phyloP scores from a whole-genome alignment of 1,139 yeast genomes.

The Geotrichum histeridarum region DNA sequence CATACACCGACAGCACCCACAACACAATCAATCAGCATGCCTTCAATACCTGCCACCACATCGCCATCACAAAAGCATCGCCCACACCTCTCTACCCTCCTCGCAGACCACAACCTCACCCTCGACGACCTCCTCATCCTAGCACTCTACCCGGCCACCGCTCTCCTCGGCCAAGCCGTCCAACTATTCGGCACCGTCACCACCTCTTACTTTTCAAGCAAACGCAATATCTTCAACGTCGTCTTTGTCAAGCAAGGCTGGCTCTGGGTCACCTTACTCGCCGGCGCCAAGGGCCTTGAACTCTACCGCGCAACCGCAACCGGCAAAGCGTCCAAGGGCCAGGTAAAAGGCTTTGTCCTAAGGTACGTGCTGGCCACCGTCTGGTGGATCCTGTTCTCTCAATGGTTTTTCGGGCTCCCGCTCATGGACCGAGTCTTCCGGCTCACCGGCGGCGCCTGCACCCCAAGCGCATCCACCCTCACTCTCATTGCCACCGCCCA shows the following conservation, averaged over 20 bases:
- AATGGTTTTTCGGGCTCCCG: conserved; percentile 85
- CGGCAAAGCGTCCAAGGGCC: neutral
- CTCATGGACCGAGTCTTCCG: conserved; percentile 82
- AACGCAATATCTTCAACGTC: conserved; percentile 62
- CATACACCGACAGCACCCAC: neutral
- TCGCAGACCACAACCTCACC: neutral
- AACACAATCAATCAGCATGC: neutral
- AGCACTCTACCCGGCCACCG: conserved; percentile 30
- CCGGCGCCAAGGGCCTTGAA: conserved; percentile 8
- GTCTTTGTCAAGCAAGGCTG: conserved; percentile 79
- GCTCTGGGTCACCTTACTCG: conserved; percentile 75
- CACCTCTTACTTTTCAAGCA: conserved; percentile 48
- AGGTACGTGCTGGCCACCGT: conserved; percentile 51
- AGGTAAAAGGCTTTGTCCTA: conserved; percentile 19
- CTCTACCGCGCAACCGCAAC: neutral
- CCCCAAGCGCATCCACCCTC: conserved; percentile 19
- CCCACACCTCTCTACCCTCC: neutral
- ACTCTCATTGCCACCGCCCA: neutral
- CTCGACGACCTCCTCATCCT: conserved; percentile 19
- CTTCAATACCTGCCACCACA: neutral
- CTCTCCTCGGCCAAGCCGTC: conserved; percentile 33
- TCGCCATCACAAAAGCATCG: neutral
- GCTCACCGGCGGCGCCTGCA: conserved; percentile 78
- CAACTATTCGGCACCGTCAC: conserved; percentile 23
- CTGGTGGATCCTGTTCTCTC: conserved; percentile 83